These are phyloP conservation scores for Psilocybe subaeruginosa DNA, from an alignment of 768 basidiomycete genomes.

Conservation along the genomic window DNA sequence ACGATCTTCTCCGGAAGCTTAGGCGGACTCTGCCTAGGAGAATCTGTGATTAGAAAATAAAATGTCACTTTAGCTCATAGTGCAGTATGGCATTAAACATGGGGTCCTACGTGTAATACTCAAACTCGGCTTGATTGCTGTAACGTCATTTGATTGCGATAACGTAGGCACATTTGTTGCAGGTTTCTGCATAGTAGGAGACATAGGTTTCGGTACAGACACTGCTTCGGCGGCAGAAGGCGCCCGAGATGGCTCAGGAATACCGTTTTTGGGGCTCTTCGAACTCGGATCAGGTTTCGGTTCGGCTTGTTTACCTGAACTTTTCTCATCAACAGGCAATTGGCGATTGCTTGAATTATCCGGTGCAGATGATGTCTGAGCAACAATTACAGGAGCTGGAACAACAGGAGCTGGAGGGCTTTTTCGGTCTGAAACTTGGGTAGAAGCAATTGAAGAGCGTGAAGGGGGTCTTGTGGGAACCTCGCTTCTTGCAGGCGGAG, in stretches of 20 bases:
- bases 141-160: conserved; percentile 5
- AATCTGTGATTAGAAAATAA: conserved; percentile 9
- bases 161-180: conserved; percentile 8
- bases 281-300: not conserved
- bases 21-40: not conserved
- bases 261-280: conserved; percentile 1
- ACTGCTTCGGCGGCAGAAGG: conserved; percentile 6
- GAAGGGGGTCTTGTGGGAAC: conserved; percentile 42
- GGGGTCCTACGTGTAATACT: conserved; percentile 15
- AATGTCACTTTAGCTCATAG: conserved; percentile 12
- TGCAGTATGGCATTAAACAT: not conserved
- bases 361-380: not conserved
- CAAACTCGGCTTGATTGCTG: conserved; percentile 1
- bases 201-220: conserved; percentile 6
- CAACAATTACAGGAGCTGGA: conserved; percentile 11
- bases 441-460: conserved; percentile 62
- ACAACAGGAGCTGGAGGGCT: conserved; percentile 21
- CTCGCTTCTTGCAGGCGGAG: conserved; percentile 14
- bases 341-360: conserved; percentile 2
- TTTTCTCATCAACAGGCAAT: not conserved
- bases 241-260: not conserved
- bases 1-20: not conserved
- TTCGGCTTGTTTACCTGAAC: not conserved
- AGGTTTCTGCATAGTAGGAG: conserved; percentile 11
- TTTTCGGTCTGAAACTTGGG: conserved; percentile 43